A percentile compares a stretch with the other conserved stretches of the same genome.
These are phyloP conservation scores for Prototheca cutis DNA, from an alignment of 163 green algal genomes.

Conservation along the genomic window DNA sequence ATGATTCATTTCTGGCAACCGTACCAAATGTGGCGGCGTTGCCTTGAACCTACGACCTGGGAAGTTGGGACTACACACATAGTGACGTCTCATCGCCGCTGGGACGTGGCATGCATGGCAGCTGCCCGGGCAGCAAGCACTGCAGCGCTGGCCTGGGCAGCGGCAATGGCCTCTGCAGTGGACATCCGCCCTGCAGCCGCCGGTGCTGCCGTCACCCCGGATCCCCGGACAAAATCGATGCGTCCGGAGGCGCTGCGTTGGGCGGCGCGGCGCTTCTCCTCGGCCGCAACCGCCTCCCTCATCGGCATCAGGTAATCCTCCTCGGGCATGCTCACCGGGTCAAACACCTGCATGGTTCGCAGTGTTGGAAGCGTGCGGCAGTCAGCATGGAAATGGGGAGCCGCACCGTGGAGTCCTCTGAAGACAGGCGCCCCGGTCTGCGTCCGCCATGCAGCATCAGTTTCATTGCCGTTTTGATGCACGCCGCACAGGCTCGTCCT, in stretches of 20 bases:
- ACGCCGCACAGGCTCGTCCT: not conserved
- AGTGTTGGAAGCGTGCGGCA: not conserved
- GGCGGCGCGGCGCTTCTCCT: conserved; percentile 18
- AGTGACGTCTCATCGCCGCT: too few relatives aligned
- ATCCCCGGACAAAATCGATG: conserved; percentile 10
- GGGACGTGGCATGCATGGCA: too few relatives aligned
- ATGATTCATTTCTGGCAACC: too few relatives aligned
- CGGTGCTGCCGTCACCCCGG: not conserved
- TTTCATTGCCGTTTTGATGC: too few relatives aligned
- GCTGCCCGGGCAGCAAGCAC: not conserved
- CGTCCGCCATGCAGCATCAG: too few relatives aligned
- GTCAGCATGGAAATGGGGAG: too few relatives aligned
- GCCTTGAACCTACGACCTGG: too few relatives aligned
- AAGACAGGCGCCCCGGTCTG: too few relatives aligned
- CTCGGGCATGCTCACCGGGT: conserved; percentile 19
- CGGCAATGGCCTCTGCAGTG: not conserved
- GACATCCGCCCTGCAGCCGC: not conserved
- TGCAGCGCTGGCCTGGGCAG: not conserved
- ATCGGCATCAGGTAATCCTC: conserved; percentile 31
- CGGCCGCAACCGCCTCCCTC: conserved; percentile 5
- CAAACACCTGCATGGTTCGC: conserved; percentile 19
- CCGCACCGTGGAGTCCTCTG: too few relatives aligned
- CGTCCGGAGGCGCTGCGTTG: conserved; percentile 4
- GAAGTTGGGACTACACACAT: too few relatives aligned
- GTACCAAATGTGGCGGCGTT: too few relatives aligned